A percentile compares a stretch with the other conserved stretches of the same genome.
Conservation (phyloP, 306 rosid genomes). For the Heteromeles arbutifolia region DNA sequence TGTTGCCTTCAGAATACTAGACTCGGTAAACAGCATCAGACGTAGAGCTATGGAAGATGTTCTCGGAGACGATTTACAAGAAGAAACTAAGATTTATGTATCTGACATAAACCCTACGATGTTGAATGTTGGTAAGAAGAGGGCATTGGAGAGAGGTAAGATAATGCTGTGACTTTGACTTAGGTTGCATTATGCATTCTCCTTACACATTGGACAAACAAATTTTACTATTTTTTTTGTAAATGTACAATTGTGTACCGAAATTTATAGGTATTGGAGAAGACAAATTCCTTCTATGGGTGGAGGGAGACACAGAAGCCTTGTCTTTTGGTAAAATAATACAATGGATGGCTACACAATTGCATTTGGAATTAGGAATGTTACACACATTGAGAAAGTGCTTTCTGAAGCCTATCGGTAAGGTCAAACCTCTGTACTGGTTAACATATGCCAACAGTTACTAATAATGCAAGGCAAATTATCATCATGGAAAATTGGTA, state of each 20-base stretch:
- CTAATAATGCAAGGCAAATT: neutral
- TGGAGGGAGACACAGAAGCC: slow-evolving; percentile 87
- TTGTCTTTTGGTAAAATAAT: slow-evolving; percentile 51
- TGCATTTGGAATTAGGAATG: slow-evolving; percentile 96
- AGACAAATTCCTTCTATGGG: slow-evolving; percentile 72
- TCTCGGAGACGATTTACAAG: slow-evolving; percentile 46
- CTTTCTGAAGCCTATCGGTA: slow-evolving; percentile 81
- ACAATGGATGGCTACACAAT: slow-evolving; percentile 96
- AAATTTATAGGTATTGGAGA: slow-evolving; percentile 54
- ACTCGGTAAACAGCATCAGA: slow-evolving; percentile 54
- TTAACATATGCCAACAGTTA: neutral
- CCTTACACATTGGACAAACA: slow-evolving; percentile 1
- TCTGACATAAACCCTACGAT: slow-evolving; percentile 87
- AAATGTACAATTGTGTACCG: slow-evolving; percentile 24
- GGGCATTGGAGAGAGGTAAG: slow-evolving; percentile 68
- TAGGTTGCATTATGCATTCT: neutral
- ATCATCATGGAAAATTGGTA: neutral
- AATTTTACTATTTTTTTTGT: slow-evolving; percentile 10
- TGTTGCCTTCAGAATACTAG: slow-evolving; percentile 89
- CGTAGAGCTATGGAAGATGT: slow-evolving; percentile 50
- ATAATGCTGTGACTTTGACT: neutral
- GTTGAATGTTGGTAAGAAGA: slow-evolving; percentile 76
- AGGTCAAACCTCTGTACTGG: slow-evolving; percentile 9
- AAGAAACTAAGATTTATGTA: slow-evolving; percentile 68
- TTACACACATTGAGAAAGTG: slow-evolving; percentile 87